Percentiles rank a stretch among this genome's conserved stretches.
phyloP scores from a whole-genome alignment of 345 rosid genomes.

The Gossypium ekmanianum region DNA sequence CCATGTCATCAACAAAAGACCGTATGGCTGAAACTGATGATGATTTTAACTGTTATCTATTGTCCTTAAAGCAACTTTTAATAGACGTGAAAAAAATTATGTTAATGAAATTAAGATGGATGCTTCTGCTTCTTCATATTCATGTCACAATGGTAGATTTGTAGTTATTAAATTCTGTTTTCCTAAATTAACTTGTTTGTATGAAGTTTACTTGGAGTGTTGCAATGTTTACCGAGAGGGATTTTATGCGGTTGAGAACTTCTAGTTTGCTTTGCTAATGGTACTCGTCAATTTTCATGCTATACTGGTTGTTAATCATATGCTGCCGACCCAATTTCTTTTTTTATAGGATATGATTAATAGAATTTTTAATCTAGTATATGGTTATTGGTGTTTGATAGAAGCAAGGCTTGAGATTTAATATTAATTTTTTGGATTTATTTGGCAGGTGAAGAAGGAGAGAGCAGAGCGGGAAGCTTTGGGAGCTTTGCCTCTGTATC shows the following conservation, averaged over 20 bases:
- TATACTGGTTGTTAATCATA: background rate
- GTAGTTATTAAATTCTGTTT: background rate
- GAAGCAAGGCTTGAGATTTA: background rate
- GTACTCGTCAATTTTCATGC: background rate
- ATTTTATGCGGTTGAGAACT: background rate
- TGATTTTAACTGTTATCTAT: background rate
- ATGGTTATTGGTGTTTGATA: background rate
- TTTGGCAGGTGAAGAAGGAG: constrained; percentile 78
- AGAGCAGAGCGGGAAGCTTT: constrained; percentile 77
- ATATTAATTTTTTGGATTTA: background rate
- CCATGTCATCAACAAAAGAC: too few relatives aligned
- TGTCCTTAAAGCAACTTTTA: background rate
- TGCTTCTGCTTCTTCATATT: background rate
- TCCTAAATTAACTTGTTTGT: background rate
- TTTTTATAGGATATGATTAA: background rate
- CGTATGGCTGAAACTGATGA: background rate
- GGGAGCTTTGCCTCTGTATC: constrained; percentile 91
- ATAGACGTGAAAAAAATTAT: background rate
- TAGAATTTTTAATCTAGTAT: background rate
- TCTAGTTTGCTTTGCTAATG: background rate
- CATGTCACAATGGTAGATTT: background rate
- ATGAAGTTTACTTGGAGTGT: background rate
- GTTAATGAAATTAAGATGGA: background rate
- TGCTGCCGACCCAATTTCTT: background rate
- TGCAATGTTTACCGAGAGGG: background rate